Evolutionary conservation across 768 basidiomycete species (phyloP).

Genomic region (Russula emetica): DNA sequence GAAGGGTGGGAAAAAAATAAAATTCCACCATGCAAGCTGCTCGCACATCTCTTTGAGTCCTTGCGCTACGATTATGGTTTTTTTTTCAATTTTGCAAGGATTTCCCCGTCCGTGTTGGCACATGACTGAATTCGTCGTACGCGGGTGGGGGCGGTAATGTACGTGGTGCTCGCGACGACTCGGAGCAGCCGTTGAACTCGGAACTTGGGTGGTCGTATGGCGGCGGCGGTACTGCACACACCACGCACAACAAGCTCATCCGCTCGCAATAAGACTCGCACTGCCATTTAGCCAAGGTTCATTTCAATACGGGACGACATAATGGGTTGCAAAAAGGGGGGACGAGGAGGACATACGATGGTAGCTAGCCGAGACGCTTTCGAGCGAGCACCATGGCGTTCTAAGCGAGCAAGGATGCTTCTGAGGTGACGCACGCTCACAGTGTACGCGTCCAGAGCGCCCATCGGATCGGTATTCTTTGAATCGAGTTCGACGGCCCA

Average conservation of each 20-base stretch:
- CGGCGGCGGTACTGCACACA: slow-evolving; percentile 10
- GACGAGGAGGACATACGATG: slow-evolving; percentile 8
- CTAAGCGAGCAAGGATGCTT: slow-evolving; percentile 13
- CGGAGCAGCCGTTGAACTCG: not conserved
- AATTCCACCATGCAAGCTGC: not conserved
- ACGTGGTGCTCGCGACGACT: not conserved
- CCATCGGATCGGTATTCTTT: slow-evolving; percentile 2
- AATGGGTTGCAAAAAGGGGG: not conserved
- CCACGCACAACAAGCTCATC: slow-evolving; percentile 11
- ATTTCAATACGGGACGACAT: not conserved
- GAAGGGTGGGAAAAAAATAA: not conserved
- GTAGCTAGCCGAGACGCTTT: slow-evolving; percentile 3
- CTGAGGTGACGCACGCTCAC: slow-evolving; percentile 17
- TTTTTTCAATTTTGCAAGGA: not conserved
- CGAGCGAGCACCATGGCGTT: slow-evolving; percentile 17
- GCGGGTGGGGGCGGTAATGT: not conserved
- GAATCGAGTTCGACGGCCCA: slow-evolving; percentile 19
- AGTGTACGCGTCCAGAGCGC: slow-evolving; percentile 11
- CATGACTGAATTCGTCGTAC: not conserved
- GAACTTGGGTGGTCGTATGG: slow-evolving; percentile 3
- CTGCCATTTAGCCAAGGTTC: not conserved
- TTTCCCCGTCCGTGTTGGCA: not conserved
- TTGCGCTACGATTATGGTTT: not conserved
- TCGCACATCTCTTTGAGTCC: not conserved
- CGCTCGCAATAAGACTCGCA: slow-evolving; percentile 12